Evolutionary conservation across 2,329 filamentous ascomycete genomes (phyloP).

Genomic region (Hymenoscyphus repandus): DNA sequence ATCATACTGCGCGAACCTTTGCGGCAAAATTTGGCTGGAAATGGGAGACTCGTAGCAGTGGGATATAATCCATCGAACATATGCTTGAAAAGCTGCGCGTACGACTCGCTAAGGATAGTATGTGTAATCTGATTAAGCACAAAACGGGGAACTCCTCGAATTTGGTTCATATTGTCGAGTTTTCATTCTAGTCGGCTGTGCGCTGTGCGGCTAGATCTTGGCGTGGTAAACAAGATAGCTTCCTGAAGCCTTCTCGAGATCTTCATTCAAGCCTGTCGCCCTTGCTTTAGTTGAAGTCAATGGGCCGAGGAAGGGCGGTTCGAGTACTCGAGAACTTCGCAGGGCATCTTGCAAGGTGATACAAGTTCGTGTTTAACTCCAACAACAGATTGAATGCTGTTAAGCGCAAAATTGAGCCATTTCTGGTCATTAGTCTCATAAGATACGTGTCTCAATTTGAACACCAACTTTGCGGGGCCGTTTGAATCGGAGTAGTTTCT

Average conservation of each 20-base stretch:
- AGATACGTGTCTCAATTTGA: background rate
- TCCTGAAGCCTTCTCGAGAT: conserved; percentile 36
- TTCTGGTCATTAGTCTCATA: background rate
- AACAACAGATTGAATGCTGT: background rate
- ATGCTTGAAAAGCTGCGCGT: conserved; percentile 13
- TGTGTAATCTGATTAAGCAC: background rate
- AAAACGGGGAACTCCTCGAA: conserved; percentile 4
- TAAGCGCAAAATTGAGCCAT: background rate
- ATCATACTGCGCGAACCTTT: conserved; percentile 58
- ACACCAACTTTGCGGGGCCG: background rate
- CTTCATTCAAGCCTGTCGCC: background rate
- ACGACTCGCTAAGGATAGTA: conserved; percentile 7
- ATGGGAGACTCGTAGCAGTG: conserved; percentile 38
- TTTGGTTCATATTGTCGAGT: conserved; percentile 25
- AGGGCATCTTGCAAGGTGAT: background rate
- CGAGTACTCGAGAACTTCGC: background rate
- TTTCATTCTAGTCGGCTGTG: conserved; percentile 26
- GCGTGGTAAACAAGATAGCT: conserved; percentile 48
- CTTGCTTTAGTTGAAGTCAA: background rate
- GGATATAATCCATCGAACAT: conserved; percentile 18
- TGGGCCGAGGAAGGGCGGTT: background rate
- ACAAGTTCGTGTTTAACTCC: background rate
- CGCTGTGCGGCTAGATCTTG: conserved; percentile 25
- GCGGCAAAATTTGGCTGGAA: conserved; percentile 53
- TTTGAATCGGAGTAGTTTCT: background rate